phyloP scores from a whole-genome alignment of 106 monocot genomes.

The Dioscorea dumetorum region DNA sequence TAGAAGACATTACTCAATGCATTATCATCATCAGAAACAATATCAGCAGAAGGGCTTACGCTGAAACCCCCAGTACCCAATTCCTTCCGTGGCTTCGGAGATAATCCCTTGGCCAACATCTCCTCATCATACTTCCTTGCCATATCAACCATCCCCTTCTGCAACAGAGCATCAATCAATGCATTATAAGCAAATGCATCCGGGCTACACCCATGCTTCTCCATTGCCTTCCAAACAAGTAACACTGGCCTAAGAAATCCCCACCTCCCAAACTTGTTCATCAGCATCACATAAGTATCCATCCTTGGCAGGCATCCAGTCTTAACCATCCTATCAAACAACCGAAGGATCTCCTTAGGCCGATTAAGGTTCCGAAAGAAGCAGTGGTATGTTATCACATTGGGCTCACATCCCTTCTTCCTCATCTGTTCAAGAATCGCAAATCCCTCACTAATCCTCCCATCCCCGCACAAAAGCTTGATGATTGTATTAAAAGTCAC shows the following conservation, averaged over 20 bases:
- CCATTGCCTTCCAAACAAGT: conserved; percentile 69
- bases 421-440: conserved; percentile 53
- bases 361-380: conserved; percentile 56
- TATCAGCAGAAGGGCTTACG: background rate
- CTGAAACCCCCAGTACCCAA: conserved; percentile 27
- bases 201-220: conserved; percentile 63
- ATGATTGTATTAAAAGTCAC: conserved; percentile 65
- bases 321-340: conserved; percentile 68
- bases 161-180: conserved; percentile 75
- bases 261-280: conserved; percentile 94
- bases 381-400: conserved; percentile 82
- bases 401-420: conserved; percentile 42
- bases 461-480: conserved; percentile 60
- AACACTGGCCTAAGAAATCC: conserved; percentile 83
- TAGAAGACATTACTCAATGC: conserved; percentile 6
- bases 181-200: conserved; percentile 87
- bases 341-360: conserved; percentile 54
- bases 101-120: conserved; percentile 80
- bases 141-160: conserved; percentile 85
- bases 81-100: conserved; percentile 69
- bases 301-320: conserved; percentile 63
- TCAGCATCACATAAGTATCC: conserved; percentile 91
- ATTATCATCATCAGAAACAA: conserved; percentile 10
- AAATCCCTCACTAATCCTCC: conserved; percentile 62
- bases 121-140: conserved; percentile 83